Evolutionary conservation across 2,329 filamentous ascomycete genomes (phyloP).

Genomic region (Botrytis paeoniae): DNA sequence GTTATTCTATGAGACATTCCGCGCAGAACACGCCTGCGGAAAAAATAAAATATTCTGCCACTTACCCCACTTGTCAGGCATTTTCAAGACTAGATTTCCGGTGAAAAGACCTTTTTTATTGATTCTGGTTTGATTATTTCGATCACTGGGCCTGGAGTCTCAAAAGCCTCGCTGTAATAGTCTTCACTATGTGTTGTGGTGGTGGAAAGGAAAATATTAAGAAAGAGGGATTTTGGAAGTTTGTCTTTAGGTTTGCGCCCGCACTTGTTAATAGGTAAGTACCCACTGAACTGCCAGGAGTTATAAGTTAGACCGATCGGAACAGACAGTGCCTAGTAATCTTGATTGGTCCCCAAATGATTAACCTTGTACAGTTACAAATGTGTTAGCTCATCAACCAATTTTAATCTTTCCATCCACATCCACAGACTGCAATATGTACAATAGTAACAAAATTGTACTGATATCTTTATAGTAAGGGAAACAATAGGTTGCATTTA

Average conservation of each 20-base stretch:
- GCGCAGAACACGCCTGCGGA: neutral
- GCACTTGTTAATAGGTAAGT: neutral
- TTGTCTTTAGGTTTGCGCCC: constrained; percentile 17
- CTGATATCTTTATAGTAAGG: neutral
- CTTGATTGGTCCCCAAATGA: neutral
- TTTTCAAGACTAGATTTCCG: constrained; percentile 25
- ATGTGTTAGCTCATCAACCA: neutral
- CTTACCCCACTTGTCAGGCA: constrained; percentile 40
- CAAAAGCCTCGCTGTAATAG: neutral
- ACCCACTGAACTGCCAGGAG: neutral
- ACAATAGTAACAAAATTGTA: neutral
- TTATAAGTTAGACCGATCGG: neutral
- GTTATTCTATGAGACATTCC: neutral
- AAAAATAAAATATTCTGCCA: constrained; percentile 27
- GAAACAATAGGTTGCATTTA: neutral
- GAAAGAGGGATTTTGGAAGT: constrained; percentile 9
- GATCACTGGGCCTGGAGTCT: neutral
- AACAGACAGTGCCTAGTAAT: neutral
- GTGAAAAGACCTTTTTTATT: neutral
- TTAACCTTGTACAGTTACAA: neutral
- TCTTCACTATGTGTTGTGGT: neutral
- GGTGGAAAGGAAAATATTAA: constrained; percentile 1
- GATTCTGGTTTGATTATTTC: neutral
- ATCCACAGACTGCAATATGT: neutral
- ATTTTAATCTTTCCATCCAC: neutral